These are phyloP conservation scores for Colletotrichum sp. DNA, from an alignment of 2,329 filamentous ascomycete species.

Conservation along the genomic window DNA sequence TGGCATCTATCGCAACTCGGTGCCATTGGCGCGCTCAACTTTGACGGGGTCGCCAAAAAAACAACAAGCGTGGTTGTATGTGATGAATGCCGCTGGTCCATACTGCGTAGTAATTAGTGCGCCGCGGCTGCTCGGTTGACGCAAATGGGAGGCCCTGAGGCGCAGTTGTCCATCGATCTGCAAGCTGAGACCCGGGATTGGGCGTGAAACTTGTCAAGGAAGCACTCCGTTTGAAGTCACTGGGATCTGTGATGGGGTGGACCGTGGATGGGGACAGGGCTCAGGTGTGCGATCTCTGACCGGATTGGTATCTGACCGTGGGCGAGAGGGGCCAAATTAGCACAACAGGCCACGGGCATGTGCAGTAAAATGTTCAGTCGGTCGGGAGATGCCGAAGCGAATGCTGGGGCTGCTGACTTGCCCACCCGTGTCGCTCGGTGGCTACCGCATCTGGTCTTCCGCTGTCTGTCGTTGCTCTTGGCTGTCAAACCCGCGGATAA, in stretches of 20 bases:
- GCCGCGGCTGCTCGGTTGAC: constrained; percentile 1
- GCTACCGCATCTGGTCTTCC: neutral
- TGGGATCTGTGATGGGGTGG: constrained; percentile 20
- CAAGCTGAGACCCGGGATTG: constrained; percentile 45
- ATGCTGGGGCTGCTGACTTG: neutral
- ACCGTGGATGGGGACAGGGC: constrained; percentile 19
- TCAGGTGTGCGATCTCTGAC: constrained; percentile 32
- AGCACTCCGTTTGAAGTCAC: constrained; percentile 25
- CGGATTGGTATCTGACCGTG: constrained; percentile 34
- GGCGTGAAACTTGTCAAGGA: constrained; percentile 43
- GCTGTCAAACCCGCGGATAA: neutral
- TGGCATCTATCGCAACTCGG: constrained; percentile 4
- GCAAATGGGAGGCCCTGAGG: constrained; percentile 26
- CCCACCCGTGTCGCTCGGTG: neutral
- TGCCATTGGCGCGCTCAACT: neutral
- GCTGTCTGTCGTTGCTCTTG: neutral
- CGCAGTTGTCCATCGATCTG: constrained; percentile 39
- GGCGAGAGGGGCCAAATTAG: constrained; percentile 3
- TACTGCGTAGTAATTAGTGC: neutral
- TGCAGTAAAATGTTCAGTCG: constrained; percentile 16
- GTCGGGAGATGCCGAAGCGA: constrained; percentile 21
- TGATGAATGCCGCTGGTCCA: neutral
- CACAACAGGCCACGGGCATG: constrained; percentile 13
- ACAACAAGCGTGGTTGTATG: neutral
- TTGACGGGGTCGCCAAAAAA: neutral